Evolutionary conservation across 345 rosid species (phyloP).

Genomic region (Eucalyptus tenuipes): DNA sequence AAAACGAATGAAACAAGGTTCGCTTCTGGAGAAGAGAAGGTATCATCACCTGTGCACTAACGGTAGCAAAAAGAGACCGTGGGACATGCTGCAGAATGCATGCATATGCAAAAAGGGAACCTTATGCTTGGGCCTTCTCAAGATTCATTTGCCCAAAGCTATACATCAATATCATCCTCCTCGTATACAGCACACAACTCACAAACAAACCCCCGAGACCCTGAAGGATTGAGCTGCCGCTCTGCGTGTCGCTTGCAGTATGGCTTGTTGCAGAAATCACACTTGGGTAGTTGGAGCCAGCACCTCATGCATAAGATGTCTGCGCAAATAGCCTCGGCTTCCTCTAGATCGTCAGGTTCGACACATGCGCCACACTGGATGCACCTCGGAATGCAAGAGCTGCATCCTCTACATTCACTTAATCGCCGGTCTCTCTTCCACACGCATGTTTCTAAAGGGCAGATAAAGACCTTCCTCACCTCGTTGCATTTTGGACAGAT

Average conservation of each 20-base stretch:
- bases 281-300: slow-evolving; percentile 71
- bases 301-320: slow-evolving; percentile 48
- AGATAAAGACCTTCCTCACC: slow-evolving; percentile 43
- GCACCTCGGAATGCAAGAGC: slow-evolving; percentile 51
- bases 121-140: not conserved
- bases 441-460: slow-evolving; percentile 34
- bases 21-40: not conserved
- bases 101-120: not conserved
- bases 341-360: slow-evolving; percentile 25
- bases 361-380: slow-evolving; percentile 53
- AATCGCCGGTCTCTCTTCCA: not conserved
- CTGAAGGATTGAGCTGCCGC: not conserved
- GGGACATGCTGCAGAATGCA: not conserved
- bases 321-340: slow-evolving; percentile 33
- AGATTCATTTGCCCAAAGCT: not conserved
- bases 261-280: slow-evolving; percentile 59
- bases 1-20: not conserved
- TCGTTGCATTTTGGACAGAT: slow-evolving; percentile 54
- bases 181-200: slow-evolving; percentile 19
- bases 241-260: slow-evolving; percentile 35
- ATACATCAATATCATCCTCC: not conserved
- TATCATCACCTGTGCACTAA: not conserved
- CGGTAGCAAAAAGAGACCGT: not conserved
- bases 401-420: slow-evolving; percentile 43
- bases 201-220: slow-evolving; percentile 35